Conservation (phyloP, 768 basidiomycete genomes). For the Pholiota microspora region DNA sequence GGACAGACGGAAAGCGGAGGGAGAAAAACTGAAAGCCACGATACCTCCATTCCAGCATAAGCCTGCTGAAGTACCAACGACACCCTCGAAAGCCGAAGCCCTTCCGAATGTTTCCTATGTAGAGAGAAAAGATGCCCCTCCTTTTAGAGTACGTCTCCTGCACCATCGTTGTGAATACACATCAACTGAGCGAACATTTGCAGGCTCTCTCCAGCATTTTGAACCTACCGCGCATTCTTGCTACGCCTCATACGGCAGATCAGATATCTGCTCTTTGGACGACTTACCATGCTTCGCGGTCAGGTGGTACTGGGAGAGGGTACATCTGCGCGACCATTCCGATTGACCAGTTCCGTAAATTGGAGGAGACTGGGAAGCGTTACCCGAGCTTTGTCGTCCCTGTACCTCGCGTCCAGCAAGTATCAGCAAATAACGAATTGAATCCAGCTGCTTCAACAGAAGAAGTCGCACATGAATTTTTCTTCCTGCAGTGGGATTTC, state of each 20-base stretch:
- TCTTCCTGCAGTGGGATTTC: constrained; percentile 88
- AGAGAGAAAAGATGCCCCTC: constrained; percentile 22
- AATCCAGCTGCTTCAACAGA: constrained; percentile 23
- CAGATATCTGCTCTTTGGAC: constrained; percentile 87
- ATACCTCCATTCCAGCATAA: constrained; percentile 11
- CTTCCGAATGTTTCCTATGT: constrained; percentile 4
- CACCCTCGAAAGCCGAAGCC: neutral
- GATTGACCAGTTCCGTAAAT: constrained; percentile 64
- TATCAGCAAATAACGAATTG: constrained; percentile 20
- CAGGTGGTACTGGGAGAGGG: constrained; percentile 77
- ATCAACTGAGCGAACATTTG: no score
- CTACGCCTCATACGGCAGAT: constrained; percentile 64
- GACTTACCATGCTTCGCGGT: constrained; percentile 81
- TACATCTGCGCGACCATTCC: constrained; percentile 85
- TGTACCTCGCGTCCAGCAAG: constrained; percentile 50
- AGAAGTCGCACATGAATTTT: constrained; percentile 69
- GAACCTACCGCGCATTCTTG: constrained; percentile 68
- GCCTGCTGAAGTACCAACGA: neutral
- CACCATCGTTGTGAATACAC: neutral
- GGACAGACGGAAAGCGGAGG: constrained; percentile 19
- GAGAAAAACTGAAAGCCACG: constrained; percentile 23
- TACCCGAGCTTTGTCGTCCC: constrained; percentile 86
- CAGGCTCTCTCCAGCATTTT: constrained; percentile 83
- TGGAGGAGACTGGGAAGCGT: constrained; percentile 58
- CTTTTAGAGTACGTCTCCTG: constrained; percentile 15